A percentile compares a stretch with the other conserved stretches of the same genome.
phyloP scores from a whole-genome alignment of 768 basidiomycete genomes.

The Pleurotus giganteus region DNA sequence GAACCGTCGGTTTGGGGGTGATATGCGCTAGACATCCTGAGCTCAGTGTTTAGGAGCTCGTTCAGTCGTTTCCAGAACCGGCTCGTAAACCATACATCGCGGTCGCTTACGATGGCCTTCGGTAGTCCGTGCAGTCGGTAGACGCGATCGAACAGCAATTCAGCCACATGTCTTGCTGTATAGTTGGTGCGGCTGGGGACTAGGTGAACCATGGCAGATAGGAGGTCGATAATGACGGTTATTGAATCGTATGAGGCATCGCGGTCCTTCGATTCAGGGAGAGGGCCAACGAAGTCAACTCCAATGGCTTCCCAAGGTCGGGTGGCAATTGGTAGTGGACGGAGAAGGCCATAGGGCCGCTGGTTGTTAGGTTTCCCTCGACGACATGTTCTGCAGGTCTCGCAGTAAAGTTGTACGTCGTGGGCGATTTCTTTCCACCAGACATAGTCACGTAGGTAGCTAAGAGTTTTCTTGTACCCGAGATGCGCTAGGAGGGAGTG shows the following conservation, averaged over 20 bases:
- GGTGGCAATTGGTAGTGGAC: conserved; percentile 21
- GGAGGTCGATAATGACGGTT: conserved; percentile 25
- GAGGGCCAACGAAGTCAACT: conserved; percentile 23
- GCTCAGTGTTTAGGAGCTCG: conserved; percentile 23
- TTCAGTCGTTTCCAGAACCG: conserved; percentile 38
- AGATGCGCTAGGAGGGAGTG: conserved; percentile 39
- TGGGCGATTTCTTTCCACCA: conserved; percentile 38
- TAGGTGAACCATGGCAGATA: conserved; percentile 22
- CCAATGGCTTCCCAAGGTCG: conserved; percentile 26
- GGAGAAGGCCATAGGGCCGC: conserved; percentile 23
- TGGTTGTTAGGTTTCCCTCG: conserved; percentile 23
- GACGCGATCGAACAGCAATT: conserved; percentile 30
- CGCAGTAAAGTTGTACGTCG: conserved; percentile 26
- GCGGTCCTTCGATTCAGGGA: conserved; percentile 16
- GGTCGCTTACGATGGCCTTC: conserved; percentile 34
- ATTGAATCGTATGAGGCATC: too few relatives aligned
- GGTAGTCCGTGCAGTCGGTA: conserved; percentile 41
- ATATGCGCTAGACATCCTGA: conserved; percentile 35
- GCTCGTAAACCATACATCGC: conserved; percentile 41
- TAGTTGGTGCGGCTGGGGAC: conserved; percentile 27
- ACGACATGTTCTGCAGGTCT: conserved; percentile 22
- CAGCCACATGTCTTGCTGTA: conserved; percentile 29
- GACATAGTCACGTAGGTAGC: conserved; percentile 28
- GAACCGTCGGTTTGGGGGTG: conserved; percentile 48
- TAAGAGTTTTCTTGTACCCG: conserved; percentile 29